Conservation (phyloP, 2,329 filamentous ascomycete genomes). For the Fusarium secorum region DNA sequence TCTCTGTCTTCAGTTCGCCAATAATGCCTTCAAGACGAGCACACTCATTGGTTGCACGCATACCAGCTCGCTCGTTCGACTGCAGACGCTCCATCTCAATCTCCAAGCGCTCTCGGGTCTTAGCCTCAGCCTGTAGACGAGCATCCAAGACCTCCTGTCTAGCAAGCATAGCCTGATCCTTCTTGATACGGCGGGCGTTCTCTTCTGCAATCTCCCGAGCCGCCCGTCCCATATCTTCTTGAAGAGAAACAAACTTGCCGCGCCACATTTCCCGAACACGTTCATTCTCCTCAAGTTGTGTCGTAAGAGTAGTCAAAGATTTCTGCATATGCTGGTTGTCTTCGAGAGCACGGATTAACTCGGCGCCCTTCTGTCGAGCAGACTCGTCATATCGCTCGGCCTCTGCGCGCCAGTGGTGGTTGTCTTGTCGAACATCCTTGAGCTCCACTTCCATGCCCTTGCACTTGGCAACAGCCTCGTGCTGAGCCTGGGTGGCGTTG, state of each 20-base stretch:
- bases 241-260: slow-evolving; percentile 81
- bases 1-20: slow-evolving; percentile 69
- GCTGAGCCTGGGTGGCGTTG: slow-evolving; percentile 61
- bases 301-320: slow-evolving; percentile 75
- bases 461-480: slow-evolving; percentile 64
- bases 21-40: slow-evolving; percentile 66
- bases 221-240: slow-evolving; percentile 84
- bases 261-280: slow-evolving; percentile 85
- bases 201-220: slow-evolving; percentile 83
- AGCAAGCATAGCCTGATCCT: slow-evolving; percentile 80
- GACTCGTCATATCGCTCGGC: slow-evolving; percentile 66
- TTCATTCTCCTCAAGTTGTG: slow-evolving; percentile 86
- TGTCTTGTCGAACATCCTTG: slow-evolving; percentile 63
- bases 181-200: slow-evolving; percentile 78
- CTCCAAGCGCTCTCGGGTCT: slow-evolving; percentile 72
- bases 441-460: slow-evolving; percentile 63
- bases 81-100: slow-evolving; percentile 72
- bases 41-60: slow-evolving; percentile 69
- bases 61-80: slow-evolving; percentile 68
- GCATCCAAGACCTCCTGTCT: slow-evolving; percentile 82
- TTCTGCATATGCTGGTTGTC: slow-evolving; percentile 78
- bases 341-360: slow-evolving; percentile 57
- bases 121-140: slow-evolving; percentile 76
- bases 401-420: slow-evolving; percentile 67
- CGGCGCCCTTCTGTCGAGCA: slow-evolving; percentile 57